Conservation (phyloP, 768 basidiomycete genomes). For the Coprinopsis sp. region DNA sequence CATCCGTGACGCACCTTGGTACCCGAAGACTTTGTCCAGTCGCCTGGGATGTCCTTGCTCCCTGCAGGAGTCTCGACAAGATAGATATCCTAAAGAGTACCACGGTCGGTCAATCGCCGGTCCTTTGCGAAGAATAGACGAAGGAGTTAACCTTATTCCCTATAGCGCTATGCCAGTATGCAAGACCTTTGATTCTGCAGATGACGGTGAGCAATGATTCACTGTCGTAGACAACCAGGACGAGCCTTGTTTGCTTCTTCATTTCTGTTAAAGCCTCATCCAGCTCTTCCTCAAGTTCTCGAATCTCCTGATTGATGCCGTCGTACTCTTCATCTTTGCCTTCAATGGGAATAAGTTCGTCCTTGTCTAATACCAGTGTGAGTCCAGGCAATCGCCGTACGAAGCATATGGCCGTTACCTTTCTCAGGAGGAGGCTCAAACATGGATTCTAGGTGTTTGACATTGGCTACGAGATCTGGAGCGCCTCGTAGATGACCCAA, state of each 20-base stretch:
- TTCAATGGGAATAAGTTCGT: constrained; percentile 73
- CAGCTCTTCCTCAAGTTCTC: constrained; percentile 63
- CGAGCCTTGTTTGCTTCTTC: constrained; percentile 63
- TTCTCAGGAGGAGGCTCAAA: constrained; percentile 57
- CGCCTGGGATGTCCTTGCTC: constrained; percentile 57
- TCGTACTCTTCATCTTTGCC: constrained; percentile 89
- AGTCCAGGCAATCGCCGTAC: neutral
- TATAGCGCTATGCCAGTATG: constrained; percentile 57
- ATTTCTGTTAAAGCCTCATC: constrained; percentile 64
- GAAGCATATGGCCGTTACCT: constrained; percentile 35
- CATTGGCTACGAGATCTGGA: constrained; percentile 69
- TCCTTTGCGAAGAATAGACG: neutral
- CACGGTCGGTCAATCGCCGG: neutral
- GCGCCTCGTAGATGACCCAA: constrained; percentile 70
- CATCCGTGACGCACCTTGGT: constrained; percentile 59
- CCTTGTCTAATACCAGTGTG: constrained; percentile 37
- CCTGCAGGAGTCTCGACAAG: constrained; percentile 67
- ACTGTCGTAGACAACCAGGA: constrained; percentile 1
- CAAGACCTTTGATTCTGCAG: constrained; percentile 4
- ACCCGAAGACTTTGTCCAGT: constrained; percentile 76
- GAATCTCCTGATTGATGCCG: constrained; percentile 65
- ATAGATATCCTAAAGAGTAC: constrained; percentile 71
- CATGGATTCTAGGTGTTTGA: constrained; percentile 70
- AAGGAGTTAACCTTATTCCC: constrained; percentile 75
- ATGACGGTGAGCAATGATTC: neutral